Conservation (phyloP, 495 filamentous ascomycete genomes). For the Penicillium chermesinum region DNA sequence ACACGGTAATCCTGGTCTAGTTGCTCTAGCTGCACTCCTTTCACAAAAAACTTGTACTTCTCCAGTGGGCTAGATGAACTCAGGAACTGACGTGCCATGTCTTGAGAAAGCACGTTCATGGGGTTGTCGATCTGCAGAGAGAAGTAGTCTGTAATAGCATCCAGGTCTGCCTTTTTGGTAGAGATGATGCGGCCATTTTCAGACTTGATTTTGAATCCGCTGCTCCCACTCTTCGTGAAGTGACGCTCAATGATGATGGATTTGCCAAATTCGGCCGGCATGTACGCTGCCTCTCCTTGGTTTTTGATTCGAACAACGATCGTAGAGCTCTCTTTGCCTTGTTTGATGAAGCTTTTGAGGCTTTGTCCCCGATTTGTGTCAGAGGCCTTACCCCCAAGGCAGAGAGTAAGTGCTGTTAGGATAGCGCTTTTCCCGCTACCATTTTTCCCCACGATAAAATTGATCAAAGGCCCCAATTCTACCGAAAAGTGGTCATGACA, state of each 20-base stretch:
- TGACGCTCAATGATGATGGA: constrained; percentile 86
- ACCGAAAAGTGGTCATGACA: constrained; percentile 79
- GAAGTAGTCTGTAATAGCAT: constrained; percentile 89
- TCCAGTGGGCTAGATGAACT: constrained; percentile 72
- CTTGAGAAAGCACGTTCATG: constrained; percentile 95
- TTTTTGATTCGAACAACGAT: constrained; percentile 87
- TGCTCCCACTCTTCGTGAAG: constrained; percentile 71
- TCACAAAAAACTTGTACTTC: constrained; percentile 96
- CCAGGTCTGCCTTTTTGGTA: constrained; percentile 79
- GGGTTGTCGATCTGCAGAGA: constrained; percentile 95
- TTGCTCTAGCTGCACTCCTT: constrained; percentile 89
- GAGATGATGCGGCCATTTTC: constrained; percentile 66
- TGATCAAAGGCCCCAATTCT: constrained; percentile 84
- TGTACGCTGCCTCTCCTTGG: constrained; percentile 73
- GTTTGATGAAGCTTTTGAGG: constrained; percentile 87
- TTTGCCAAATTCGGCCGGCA: constrained; percentile 75
- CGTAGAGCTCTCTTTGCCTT: constrained; percentile 63
- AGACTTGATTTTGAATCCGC: constrained; percentile 83
- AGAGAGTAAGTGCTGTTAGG: constrained; percentile 89
- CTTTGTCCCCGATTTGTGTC: constrained; percentile 93
- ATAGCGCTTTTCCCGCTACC: constrained; percentile 98
- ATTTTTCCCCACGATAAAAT: constrained; percentile 97
- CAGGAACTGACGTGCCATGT: constrained; percentile 89
- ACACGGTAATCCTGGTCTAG: constrained; percentile 87
- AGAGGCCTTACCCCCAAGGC: constrained; percentile 89